Evolutionary conservation across 208 protist species (phyloP).

Genomic region (Leishmania arabica): DNA sequence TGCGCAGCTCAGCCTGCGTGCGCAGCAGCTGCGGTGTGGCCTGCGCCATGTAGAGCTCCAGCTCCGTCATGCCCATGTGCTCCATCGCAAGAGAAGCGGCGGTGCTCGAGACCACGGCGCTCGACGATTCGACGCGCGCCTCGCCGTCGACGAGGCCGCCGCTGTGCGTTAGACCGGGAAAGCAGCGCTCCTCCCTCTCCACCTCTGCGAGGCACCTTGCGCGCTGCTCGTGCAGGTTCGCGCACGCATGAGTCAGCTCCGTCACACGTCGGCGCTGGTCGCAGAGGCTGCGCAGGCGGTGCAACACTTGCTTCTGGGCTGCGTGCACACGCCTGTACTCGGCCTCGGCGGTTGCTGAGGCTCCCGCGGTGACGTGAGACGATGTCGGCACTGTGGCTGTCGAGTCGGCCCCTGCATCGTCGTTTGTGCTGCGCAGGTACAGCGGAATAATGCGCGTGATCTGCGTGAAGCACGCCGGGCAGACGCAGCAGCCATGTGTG

Average conservation of each 20-base stretch:
- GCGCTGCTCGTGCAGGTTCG: conserved; percentile 58
- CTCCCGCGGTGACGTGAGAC: background rate
- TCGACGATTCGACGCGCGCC: background rate
- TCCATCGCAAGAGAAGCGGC: conserved; percentile 31
- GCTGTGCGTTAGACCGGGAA: conserved; percentile 29
- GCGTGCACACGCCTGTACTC: conserved; percentile 34
- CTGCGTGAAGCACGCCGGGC: conserved; percentile 47
- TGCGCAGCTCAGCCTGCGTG: conserved; percentile 54
- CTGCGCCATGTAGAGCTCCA: conserved; percentile 74
- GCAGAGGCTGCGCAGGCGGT: conserved; percentile 45
- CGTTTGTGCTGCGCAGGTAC: conserved; percentile 34
- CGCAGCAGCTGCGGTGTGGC: conserved; percentile 44
- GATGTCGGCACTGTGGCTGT: background rate
- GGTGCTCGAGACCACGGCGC: background rate
- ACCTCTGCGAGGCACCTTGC: conserved; percentile 43
- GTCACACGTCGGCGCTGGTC: conserved; percentile 43
- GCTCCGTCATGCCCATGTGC: conserved; percentile 69
- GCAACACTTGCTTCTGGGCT: conserved; percentile 54
- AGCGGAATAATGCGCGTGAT: conserved; percentile 59
- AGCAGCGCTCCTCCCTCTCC: conserved; percentile 53
- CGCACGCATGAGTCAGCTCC: conserved; percentile 58
- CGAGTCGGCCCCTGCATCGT: background rate
- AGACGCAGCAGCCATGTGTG: conserved; percentile 28
- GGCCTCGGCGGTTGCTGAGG: conserved; percentile 14
- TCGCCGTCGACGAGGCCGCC: conserved; percentile 9